Percentiles rank a stretch among this genome's conserved stretches.
Conservation (phyloP, 2,329 filamentous ascomycete genomes). For the Cadophora sp. region DNA sequence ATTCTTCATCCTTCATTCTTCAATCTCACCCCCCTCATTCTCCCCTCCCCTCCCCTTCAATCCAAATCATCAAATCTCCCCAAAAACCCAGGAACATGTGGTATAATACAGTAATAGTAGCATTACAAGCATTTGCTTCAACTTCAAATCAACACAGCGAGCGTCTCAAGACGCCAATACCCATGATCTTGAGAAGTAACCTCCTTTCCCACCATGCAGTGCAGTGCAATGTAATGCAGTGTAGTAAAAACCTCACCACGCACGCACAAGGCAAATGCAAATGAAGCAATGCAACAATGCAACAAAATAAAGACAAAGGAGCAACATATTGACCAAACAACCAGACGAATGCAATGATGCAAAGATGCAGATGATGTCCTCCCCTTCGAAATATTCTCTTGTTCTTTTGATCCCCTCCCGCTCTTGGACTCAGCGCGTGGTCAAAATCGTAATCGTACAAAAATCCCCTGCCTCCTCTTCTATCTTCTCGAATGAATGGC, state of each 20-base stretch:
- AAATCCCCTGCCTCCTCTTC: neutral
- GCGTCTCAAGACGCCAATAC: neutral
- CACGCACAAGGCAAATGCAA: too few species aligned
- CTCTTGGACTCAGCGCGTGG: neutral
- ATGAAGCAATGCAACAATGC: too few species aligned
- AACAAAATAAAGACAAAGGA: too few species aligned
- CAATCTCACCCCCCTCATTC: too few species aligned
- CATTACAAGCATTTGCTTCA: neutral
- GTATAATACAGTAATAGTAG: neutral
- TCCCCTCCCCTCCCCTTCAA: too few species aligned
- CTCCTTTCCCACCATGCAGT: neutral
- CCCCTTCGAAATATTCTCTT: neutral
- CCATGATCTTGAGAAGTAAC: too few species aligned
- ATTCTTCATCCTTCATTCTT: too few species aligned
- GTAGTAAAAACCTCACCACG: too few species aligned
- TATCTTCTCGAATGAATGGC: neutral
- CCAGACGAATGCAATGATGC: too few species aligned
- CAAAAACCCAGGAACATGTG: neutral
- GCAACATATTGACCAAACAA: too few species aligned
- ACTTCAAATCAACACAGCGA: neutral
- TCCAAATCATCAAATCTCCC: neutral
- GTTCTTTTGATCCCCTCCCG: neutral
- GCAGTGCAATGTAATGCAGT: too few species aligned
- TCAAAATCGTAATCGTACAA: neutral
- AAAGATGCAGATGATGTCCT: neutral